Conservation (phyloP, 139 green algal species). For the Micractinium sp. region DNA sequence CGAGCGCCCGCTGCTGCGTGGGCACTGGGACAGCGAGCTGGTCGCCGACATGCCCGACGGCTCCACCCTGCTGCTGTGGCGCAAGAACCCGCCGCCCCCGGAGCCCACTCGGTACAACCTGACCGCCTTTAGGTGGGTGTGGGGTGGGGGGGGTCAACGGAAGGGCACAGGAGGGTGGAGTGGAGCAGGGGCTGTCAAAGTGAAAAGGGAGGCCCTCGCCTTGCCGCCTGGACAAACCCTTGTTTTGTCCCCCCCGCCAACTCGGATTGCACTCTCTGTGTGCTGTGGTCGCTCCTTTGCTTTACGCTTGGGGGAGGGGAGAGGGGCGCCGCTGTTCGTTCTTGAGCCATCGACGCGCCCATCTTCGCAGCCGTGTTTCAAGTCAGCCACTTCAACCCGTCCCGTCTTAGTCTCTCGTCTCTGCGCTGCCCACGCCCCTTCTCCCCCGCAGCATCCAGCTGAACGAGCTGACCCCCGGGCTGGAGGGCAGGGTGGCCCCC, state of each 20-base stretch:
- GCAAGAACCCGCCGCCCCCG: conserved; percentile 54
- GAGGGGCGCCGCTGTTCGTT: too few relatives aligned
- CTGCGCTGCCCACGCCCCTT: background rate
- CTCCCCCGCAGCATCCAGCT: conserved; percentile 68
- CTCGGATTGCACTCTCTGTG: too few relatives aligned
- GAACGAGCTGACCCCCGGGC: conserved; percentile 82
- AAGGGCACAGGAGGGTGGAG: too few relatives aligned
- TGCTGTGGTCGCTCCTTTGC: too few relatives aligned
- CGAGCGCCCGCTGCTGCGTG: conserved; percentile 44
- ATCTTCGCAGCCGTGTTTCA: too few relatives aligned
- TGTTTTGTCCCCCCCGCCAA: background rate
- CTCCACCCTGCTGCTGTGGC: conserved; percentile 60
- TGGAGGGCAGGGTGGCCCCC: conserved; percentile 63
- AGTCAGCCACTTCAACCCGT: background rate
- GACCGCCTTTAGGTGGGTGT: conserved; percentile 58
- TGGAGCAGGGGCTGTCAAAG: too few relatives aligned
- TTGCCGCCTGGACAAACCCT: too few relatives aligned
- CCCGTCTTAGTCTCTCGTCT: background rate
- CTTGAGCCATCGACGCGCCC: too few relatives aligned
- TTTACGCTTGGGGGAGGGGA: too few relatives aligned
- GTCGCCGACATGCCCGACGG: conserved; percentile 53
- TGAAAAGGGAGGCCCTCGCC: too few relatives aligned
- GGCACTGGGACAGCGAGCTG: conserved; percentile 74
- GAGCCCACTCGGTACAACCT: conserved; percentile 76
- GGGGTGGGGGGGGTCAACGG: background rate